Conservation (phyloP, 208 protist species). For the Crithidia sp. region DNA sequence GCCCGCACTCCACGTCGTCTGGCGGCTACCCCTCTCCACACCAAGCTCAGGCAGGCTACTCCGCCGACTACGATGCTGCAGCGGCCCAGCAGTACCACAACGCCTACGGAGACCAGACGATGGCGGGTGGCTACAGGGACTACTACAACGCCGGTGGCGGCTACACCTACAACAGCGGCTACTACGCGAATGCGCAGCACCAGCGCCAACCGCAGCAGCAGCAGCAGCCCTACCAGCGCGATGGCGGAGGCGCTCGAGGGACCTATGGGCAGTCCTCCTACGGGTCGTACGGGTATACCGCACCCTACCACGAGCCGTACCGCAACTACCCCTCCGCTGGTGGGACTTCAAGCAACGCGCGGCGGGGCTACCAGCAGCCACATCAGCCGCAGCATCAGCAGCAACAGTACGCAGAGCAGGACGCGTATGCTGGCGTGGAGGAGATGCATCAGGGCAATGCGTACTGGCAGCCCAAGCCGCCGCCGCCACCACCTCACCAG, state of each 20-base stretch:
- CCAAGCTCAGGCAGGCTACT: background rate
- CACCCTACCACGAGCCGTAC: constrained; percentile 2
- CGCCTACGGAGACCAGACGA: constrained; percentile 13
- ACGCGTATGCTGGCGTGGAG: background rate
- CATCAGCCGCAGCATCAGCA: constrained; percentile 12
- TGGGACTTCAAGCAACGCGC: background rate
- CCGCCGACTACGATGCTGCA: background rate
- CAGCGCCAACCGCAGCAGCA: background rate
- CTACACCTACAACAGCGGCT: constrained; percentile 15
- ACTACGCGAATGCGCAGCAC: constrained; percentile 1
- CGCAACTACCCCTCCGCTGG: background rate
- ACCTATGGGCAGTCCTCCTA: background rate
- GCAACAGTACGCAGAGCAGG: background rate
- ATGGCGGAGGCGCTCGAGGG: background rate
- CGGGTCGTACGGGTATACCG: background rate
- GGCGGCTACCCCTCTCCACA: constrained; percentile 9
- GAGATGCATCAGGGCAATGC: background rate
- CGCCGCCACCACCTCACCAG: background rate
- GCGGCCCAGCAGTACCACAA: constrained; percentile 9
- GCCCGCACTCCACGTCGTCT: constrained; percentile 4
- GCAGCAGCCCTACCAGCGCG: constrained; percentile 12
- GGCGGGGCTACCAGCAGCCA: background rate
- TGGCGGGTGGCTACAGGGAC: constrained; percentile 11
- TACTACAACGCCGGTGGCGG: constrained; percentile 12
- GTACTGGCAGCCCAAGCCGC: background rate